Evolutionary conservation across 1,139 yeast genomes (phyloP).

Genomic region (Protomyces gravidus): DNA sequence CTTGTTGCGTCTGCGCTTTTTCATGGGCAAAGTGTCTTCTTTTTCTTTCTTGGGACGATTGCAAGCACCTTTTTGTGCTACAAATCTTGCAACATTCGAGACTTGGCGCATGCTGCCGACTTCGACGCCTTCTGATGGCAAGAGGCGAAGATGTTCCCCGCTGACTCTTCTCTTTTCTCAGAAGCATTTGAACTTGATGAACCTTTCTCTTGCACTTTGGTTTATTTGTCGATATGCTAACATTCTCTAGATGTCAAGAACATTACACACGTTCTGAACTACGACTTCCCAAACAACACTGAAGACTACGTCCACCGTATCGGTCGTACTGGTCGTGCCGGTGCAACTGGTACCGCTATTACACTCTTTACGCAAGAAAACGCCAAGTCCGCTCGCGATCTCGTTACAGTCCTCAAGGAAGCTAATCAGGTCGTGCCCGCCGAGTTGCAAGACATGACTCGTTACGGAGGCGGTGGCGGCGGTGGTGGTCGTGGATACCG

Average conservation of each 20-base stretch:
- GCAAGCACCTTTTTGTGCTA: no score
- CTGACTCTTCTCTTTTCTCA: no score
- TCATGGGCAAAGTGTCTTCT: no score
- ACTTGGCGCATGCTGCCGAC: no score
- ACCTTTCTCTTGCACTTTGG: no score
- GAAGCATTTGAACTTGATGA: no score
- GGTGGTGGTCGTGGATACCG: constrained; percentile 48
- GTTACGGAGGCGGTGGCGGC: constrained; percentile 47
- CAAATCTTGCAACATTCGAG: no score
- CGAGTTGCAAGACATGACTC: constrained; percentile 47
- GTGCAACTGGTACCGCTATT: constrained; percentile 89
- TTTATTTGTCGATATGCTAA: no score
- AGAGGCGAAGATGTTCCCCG: no score
- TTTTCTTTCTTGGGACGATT: no score
- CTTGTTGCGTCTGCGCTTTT: no score
- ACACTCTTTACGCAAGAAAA: constrained; percentile 89
- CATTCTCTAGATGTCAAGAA: constrained; percentile 79
- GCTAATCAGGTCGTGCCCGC: constrained; percentile 82
- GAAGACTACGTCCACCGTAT: constrained; percentile 94
- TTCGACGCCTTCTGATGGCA: no score
- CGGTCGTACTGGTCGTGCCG: constrained; percentile 99
- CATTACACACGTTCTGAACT: constrained; percentile 85
- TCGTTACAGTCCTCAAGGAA: constrained; percentile 86
- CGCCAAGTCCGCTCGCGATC: constrained; percentile 82
- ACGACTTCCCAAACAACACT: constrained; percentile 95